Conservation (phyloP, 208 protist genomes). For the Spongospora subterranea region DNA sequence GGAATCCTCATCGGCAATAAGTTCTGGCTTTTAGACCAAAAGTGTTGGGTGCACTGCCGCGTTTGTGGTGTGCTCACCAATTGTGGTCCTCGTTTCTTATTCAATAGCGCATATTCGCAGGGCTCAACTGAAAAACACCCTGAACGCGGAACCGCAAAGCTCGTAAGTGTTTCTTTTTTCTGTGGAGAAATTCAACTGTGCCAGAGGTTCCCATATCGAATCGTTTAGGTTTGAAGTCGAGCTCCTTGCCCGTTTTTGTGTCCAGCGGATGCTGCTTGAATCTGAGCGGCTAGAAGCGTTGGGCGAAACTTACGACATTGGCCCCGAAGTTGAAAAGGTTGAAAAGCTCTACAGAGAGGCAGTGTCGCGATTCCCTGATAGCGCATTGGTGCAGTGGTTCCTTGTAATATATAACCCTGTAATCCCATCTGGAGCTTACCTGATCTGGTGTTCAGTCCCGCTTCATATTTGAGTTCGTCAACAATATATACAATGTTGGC, state of each 20-base stretch:
- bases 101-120: neutral
- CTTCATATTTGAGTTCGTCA: conserved; percentile 8
- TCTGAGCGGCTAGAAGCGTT: no score
- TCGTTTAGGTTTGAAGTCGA: neutral
- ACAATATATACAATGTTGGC: neutral
- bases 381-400: neutral
- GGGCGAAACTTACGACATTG: no score
- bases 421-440: neutral
- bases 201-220: neutral
- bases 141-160: neutral
- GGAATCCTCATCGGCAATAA: no score
- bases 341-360: neutral
- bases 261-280: neutral
- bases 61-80: neutral
- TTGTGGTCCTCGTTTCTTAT: neutral
- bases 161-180: no score
- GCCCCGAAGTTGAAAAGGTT: no score
- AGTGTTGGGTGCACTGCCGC: neutral
- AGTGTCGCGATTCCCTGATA: neutral
- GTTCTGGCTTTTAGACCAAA: no score
- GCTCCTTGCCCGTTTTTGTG: neutral
- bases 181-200: neutral
- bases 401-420: neutral
- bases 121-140: neutral
- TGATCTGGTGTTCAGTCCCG: neutral